Percentiles rank a stretch among this genome's conserved stretches.
These are phyloP conservation scores for Sarocladium strictum DNA, from an alignment of 2,329 filamentous ascomycete genomes.

Conservation along the genomic window DNA sequence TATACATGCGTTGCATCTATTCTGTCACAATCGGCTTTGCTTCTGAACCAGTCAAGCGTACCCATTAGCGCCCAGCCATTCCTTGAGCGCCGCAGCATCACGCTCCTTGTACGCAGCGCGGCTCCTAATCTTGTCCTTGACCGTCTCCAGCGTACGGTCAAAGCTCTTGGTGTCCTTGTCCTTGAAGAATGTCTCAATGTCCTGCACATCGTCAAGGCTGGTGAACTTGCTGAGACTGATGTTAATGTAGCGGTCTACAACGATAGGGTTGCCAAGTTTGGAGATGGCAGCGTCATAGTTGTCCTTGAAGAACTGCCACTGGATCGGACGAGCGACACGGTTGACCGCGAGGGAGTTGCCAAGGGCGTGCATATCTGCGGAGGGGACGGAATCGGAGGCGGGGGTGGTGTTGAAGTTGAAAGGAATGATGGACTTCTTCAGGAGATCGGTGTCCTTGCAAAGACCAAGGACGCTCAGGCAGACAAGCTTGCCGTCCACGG, in stretches of 20 bases:
- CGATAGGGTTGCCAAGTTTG: constrained; percentile 75
- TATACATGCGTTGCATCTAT: no score
- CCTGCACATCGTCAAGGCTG: constrained; percentile 59
- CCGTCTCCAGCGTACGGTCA: constrained; percentile 78
- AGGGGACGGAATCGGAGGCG: constrained; percentile 60
- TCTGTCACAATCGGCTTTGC: not conserved
- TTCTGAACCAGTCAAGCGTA: constrained; percentile 29
- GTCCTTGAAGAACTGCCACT: constrained; percentile 81
- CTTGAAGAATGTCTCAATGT: constrained; percentile 81
- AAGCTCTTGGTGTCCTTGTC: constrained; percentile 81
- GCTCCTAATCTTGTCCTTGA: constrained; percentile 78
- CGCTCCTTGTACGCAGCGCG: constrained; percentile 77
- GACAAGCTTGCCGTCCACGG: constrained; percentile 88
- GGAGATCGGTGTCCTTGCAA: constrained; percentile 61
- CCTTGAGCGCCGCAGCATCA: constrained; percentile 65
- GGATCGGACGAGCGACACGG: constrained; percentile 60
- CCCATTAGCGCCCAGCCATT: constrained; percentile 64
- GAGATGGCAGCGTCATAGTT: constrained; percentile 72
- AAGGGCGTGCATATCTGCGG: constrained; percentile 82
- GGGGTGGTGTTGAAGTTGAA: constrained; percentile 70
- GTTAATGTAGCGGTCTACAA: constrained; percentile 84
- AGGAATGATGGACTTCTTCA: constrained; percentile 59
- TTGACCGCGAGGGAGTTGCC: constrained; percentile 70
- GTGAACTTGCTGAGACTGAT: constrained; percentile 74
- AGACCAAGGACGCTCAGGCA: constrained; percentile 71